Conservation (phyloP, 1,284 basidiomycete species). For the Cutaneotrichosporon sp. region DNA sequence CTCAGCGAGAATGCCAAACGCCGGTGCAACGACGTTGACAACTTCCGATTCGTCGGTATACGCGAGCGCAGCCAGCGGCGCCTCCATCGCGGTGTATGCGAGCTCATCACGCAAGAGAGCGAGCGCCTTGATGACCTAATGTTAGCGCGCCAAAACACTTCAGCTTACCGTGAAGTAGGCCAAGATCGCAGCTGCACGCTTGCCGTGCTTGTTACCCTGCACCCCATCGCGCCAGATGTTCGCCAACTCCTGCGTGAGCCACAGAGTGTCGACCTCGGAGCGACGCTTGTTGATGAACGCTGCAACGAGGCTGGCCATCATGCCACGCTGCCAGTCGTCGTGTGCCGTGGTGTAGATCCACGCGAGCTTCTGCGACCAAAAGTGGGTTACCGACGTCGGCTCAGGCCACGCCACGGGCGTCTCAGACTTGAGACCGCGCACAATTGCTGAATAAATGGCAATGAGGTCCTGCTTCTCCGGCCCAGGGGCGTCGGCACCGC, state of each 20-base stretch:
- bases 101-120: conserved; percentile 67
- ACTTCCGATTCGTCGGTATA: conserved; percentile 55
- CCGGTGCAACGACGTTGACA: conserved; percentile 61
- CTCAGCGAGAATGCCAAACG: conserved; percentile 65
- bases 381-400: conserved; percentile 43
- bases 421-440: conserved; percentile 63
- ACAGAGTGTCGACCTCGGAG: conserved; percentile 59
- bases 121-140: conserved; percentile 75
- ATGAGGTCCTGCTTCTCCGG: conserved; percentile 62
- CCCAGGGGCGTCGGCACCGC: conserved; percentile 18
- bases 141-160: background rate
- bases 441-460: conserved; percentile 64
- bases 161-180: background rate
- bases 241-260: conserved; percentile 9
- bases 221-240: conserved; percentile 53
- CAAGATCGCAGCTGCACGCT: conserved; percentile 2
- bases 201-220: conserved; percentile 25
- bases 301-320: conserved; percentile 64
- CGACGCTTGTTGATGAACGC: conserved; percentile 73
- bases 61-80: conserved; percentile 67
- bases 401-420: conserved; percentile 11
- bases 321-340: conserved; percentile 62
- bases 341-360: conserved; percentile 62
- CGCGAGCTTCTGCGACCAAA: conserved; percentile 60
- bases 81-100: conserved; percentile 62